These are phyloP conservation scores for Arthrobotrys sinensis DNA, from an alignment of 2,329 filamentous ascomycete species.

Conservation along the genomic window DNA sequence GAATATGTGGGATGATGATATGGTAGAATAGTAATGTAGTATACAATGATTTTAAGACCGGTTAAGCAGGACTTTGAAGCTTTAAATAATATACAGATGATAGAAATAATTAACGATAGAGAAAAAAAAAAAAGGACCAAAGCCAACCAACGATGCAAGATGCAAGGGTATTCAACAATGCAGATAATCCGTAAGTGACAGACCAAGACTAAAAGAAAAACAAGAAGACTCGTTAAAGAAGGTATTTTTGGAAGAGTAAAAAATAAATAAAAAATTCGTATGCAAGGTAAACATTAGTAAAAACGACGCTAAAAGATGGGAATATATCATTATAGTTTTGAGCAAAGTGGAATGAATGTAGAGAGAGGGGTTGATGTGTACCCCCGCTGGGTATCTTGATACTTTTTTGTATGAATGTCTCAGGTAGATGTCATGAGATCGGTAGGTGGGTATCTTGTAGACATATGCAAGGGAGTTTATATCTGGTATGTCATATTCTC, in stretches of 20 bases:
- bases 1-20: background rate
- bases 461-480: slow-evolving; percentile 23
- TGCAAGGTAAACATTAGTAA: slow-evolving; percentile 13
- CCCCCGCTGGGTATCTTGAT: slow-evolving; percentile 26
- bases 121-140: slow-evolving; percentile 4
- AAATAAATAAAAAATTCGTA: background rate
- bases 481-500: slow-evolving; percentile 22
- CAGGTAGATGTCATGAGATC: slow-evolving; percentile 9
- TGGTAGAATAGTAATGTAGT: slow-evolving; percentile 5
- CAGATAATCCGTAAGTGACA: slow-evolving; percentile 17
- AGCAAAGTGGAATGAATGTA: background rate
- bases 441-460: slow-evolving; percentile 6
- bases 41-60: slow-evolving; percentile 1
- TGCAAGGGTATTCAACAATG: slow-evolving; percentile 27
- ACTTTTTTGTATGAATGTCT: slow-evolving; percentile 9
- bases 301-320: slow-evolving; percentile 11
- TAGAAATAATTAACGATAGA: background rate
- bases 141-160: slow-evolving; percentile 19
- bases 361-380: background rate
- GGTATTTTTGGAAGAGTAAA: background rate
- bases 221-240: slow-evolving; percentile 17
- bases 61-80: background rate
- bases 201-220: background rate
- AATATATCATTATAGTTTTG: slow-evolving; percentile 15
- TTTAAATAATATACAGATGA: slow-evolving; percentile 20